Conservation (phyloP, 164 flowering plant genomes). For the Saururus chinensis region DNA sequence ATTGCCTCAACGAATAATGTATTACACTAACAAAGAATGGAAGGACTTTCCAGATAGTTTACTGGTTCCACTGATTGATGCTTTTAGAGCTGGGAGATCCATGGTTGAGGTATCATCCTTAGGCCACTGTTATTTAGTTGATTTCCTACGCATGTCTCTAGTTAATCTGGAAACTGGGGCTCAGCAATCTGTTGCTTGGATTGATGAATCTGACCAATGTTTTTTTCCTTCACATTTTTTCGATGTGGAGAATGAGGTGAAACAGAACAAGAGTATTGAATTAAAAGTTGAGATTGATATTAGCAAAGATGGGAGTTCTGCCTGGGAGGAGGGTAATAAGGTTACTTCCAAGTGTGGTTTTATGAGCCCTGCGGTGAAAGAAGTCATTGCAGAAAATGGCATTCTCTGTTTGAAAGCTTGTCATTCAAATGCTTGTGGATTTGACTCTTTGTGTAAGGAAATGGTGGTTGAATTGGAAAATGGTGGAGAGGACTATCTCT, state of each 20-base stretch:
- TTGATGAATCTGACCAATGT: slow-evolving; percentile 14
- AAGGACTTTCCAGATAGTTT: slow-evolving; percentile 11
- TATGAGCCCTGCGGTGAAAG: slow-evolving; percentile 1
- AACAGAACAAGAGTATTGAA: not conserved
- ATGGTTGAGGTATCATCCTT: slow-evolving; percentile 7
- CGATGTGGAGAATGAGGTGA: slow-evolving; percentile 1
- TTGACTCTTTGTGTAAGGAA: slow-evolving; percentile 1
- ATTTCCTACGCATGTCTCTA: slow-evolving; percentile 13
- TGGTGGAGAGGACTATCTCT: slow-evolving; percentile 4
- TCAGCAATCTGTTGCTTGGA: slow-evolving; percentile 17
- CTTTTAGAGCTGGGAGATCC: slow-evolving; percentile 6
- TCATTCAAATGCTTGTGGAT: not conserved
- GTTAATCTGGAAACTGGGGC: slow-evolving; percentile 9
- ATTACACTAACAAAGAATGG: slow-evolving; percentile 15
- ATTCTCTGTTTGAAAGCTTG: not conserved
- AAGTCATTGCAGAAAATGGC: slow-evolving; percentile 7
- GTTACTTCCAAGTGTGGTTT: not conserved
- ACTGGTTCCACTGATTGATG: slow-evolving; percentile 5
- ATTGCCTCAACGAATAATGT: slow-evolving; percentile 13
- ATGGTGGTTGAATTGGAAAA: slow-evolving; percentile 6
- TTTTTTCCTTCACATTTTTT: slow-evolving; percentile 9
- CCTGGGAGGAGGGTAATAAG: not conserved
- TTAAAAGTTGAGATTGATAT: slow-evolving; percentile 9
- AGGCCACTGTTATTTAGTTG: slow-evolving; percentile 2
- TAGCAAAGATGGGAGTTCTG: not conserved